Evolutionary conservation across 805 yeast species (phyloP), one percentile per base, ranked within the genome.

Genomic region (Zygotorulaspora danielsina): DNA sequence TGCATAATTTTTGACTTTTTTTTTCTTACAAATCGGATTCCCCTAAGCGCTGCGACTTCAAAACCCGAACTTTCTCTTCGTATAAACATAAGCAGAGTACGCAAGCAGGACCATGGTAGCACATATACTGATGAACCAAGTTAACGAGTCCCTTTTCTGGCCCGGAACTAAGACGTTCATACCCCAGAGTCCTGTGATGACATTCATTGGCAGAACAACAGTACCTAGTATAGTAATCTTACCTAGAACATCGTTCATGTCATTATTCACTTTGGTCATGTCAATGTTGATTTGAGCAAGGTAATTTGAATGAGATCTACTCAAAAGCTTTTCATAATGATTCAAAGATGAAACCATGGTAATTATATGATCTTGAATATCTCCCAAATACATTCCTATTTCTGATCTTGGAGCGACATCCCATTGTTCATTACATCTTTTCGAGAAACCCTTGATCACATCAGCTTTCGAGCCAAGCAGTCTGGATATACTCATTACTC

Each of bases 141-240:
- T 51, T 46, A 84, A 61, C 5, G 78, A 72, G n/a, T 72, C 75
- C 6, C 65, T 63, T 19, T 71, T 75, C 59, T 90, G 97, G 0
- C 98, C 98, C 0, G 98, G 98, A 24, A 93, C 98, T 8, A 86
- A 54, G 49, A 93, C 95, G 66, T 93, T 93, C 98, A 93, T 93
- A 41, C 98, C 98, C 97, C 97, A 93, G 33, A 93, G 66, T 15
- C 98, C 98, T 0, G 98, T 93, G 16, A 93, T 82, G 39, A 93
- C 86, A 58, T 93, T 93, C 76, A 93, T 77, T 3, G 98, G 98
- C 42, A 93, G 68, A 15, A 93, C 96, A 40, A 93, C 86, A 0
- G 97, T 87, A 73, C 97, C 98, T 46, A 90, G 65, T 29, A 89
- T 81, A 3, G 97, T 86, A 40, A 90, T 86, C 59, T 89, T 87